Percentiles rank a stretch among this genome's conserved stretches.
phyloP scores from a whole-genome alignment of 1,139 yeast species.

The Meyerozyma smithsonii region DNA sequence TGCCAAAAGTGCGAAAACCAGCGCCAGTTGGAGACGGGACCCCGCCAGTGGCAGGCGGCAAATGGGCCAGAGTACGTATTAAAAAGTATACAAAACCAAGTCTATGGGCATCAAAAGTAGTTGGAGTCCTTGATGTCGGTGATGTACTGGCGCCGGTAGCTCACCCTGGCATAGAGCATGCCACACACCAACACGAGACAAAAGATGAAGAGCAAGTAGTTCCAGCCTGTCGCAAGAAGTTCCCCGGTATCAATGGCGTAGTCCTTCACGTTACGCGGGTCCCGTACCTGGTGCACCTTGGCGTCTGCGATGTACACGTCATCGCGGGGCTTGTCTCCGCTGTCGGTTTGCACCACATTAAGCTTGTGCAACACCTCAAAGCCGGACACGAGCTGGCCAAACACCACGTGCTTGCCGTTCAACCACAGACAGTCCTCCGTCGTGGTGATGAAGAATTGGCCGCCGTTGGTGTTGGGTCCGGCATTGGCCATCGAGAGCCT shows the following conservation, averaged over 20 bases:
- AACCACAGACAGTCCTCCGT: slow-evolving; percentile 20
- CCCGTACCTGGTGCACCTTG: slow-evolving; percentile 9
- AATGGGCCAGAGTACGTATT: neutral
- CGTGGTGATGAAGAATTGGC: slow-evolving; percentile 37
- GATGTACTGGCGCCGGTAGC: slow-evolving; percentile 21
- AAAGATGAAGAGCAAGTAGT: slow-evolving; percentile 16
- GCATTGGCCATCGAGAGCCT: slow-evolving; percentile 41
- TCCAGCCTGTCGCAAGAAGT: slow-evolving; percentile 6
- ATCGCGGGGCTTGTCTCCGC: slow-evolving; percentile 11
- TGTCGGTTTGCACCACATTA: slow-evolving; percentile 9
- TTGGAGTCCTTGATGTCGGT: slow-evolving; percentile 26
- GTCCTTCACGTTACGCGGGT: neutral
- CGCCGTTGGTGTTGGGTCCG: slow-evolving; percentile 40
- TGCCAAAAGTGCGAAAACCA: too few relatives aligned
- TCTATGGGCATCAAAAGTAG: slow-evolving; percentile 12
- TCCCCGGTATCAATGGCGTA: slow-evolving; percentile 1
- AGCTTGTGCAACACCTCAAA: slow-evolving; percentile 16
- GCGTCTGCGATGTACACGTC: slow-evolving; percentile 21
- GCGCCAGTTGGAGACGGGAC: too few relatives aligned
- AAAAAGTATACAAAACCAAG: neutral
- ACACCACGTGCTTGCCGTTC: slow-evolving; percentile 54
- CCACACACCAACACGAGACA: slow-evolving; percentile 11
- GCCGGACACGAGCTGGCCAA: slow-evolving; percentile 49
- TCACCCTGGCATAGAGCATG: slow-evolving; percentile 13
- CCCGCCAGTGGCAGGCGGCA: neutral